Conservation (phyloP, 2,329 filamentous ascomycete species). For the Pseudocercospora ulei region DNA sequence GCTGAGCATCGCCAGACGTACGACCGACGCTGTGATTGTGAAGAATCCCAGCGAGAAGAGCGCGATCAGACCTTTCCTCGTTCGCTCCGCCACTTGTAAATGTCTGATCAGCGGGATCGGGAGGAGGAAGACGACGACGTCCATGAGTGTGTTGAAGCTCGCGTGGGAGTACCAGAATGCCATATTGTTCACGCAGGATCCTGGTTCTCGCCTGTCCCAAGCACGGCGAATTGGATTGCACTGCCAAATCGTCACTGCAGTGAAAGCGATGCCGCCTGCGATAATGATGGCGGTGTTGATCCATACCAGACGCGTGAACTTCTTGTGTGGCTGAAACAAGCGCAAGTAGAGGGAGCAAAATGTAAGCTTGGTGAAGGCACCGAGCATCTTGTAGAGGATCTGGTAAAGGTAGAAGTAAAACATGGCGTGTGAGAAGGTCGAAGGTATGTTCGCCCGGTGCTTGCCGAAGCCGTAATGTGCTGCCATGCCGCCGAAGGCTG, state of each 20-base stretch:
- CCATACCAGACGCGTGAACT: constrained; percentile 16
- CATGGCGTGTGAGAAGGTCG: constrained; percentile 19
- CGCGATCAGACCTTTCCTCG: constrained; percentile 23
- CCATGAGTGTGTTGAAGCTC: constrained; percentile 26
- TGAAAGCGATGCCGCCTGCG: constrained; percentile 23
- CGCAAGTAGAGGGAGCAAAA: constrained; percentile 27
- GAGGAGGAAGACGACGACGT: constrained; percentile 24
- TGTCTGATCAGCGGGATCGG: constrained; percentile 27
- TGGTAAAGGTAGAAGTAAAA: constrained; percentile 28
- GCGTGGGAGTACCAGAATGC: constrained; percentile 28
- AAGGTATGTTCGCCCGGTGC: constrained; percentile 17
- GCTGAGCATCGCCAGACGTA: constrained; percentile 24
- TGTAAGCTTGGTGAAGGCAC: constrained; percentile 26
- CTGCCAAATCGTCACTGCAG: constrained; percentile 25
- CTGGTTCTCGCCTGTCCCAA: constrained; percentile 21
- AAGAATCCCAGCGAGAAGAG: constrained; percentile 27
- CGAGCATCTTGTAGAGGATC: constrained; percentile 27
- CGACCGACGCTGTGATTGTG: constrained; percentile 26
- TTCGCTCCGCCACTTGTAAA: constrained; percentile 22
- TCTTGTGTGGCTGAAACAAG: constrained; percentile 18
- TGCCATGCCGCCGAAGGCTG: constrained; percentile 20
- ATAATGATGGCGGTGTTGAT: constrained; percentile 14
- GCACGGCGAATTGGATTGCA: constrained; percentile 22
- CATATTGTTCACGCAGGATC: constrained; percentile 21
- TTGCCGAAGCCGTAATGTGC: constrained; percentile 27